Evolutionary conservation across 371 early-diverging fungal species (phyloP).

Genomic region (Rhizopus stolonifer): DNA sequence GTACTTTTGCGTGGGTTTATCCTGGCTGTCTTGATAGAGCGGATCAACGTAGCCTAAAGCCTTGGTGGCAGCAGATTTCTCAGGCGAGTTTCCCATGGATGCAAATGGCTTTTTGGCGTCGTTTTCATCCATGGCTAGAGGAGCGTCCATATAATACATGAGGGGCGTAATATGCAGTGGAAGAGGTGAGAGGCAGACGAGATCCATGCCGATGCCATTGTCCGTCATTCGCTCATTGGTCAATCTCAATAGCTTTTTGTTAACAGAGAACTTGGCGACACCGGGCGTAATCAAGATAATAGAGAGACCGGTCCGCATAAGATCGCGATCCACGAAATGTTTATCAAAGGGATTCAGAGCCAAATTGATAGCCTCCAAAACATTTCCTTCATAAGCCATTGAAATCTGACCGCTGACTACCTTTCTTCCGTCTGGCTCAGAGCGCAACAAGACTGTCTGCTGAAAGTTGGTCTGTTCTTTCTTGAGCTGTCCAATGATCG

Average conservation of each 20-base stretch:
- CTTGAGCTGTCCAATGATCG: constrained; percentile 72
- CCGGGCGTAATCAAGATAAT: constrained; percentile 92
- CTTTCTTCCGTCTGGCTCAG: constrained; percentile 46
- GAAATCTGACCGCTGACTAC: constrained; percentile 68
- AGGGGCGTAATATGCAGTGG: constrained; percentile 91
- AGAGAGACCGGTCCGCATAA: constrained; percentile 88
- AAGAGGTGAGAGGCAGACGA: constrained; percentile 85
- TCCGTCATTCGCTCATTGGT: constrained; percentile 96
- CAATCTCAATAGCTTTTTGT: constrained; percentile 78
- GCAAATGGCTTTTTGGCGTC: constrained; percentile 13
- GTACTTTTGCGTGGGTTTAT: constrained; percentile 46
- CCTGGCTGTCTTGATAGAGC: constrained; percentile 49
- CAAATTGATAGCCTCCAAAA: constrained; percentile 93
- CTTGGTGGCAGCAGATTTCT: constrained; percentile 17
- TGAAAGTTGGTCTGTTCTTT: constrained; percentile 83
- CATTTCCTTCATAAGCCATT: constrained; percentile 85
- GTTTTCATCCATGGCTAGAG: constrained; percentile 23
- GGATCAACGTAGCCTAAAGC: constrained; percentile 56
- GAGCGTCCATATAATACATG: constrained; percentile 71
- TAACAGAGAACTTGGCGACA: constrained; percentile 85
- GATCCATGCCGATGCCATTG: constrained; percentile 89
- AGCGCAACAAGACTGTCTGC: constrained; percentile 68
- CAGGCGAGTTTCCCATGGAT: constrained; percentile 33
- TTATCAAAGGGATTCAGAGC: constrained; percentile 93
- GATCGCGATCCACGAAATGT: constrained; percentile 91